A percentile compares a stretch with the other conserved stretches of the same genome.
Evolutionary conservation across 2,329 filamentous ascomycete genomes (phyloP).

Genomic region (Fusarium albidum): DNA sequence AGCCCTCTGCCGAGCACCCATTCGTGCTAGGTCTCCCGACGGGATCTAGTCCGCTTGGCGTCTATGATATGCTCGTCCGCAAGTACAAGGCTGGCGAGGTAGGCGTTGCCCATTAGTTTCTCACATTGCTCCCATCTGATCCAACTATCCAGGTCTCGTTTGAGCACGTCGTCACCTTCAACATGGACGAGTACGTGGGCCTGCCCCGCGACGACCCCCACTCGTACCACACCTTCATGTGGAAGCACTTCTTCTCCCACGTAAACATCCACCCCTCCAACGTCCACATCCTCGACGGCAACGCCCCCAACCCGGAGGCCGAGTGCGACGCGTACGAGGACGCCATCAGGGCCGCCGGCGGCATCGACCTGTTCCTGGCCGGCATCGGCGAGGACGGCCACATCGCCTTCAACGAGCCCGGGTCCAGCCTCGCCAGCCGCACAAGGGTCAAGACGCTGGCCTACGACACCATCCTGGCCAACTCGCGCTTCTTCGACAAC

Average conservation of each 20-base stretch:
- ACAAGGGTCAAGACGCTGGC: slow-evolving; percentile 88
- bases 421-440: slow-evolving; percentile 77
- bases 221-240: slow-evolving; percentile 93
- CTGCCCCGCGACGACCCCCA: slow-evolving; percentile 84
- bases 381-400: slow-evolving; percentile 88
- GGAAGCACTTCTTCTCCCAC: slow-evolving; percentile 88
- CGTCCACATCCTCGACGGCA: slow-evolving; percentile 86
- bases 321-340: slow-evolving; percentile 84
- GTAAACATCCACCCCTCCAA: slow-evolving; percentile 83
- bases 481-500: slow-evolving; percentile 83
- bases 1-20: slow-evolving; percentile 74
- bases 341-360: slow-evolving; percentile 76
- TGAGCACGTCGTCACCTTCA: slow-evolving; percentile 89
- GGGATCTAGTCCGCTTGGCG: slow-evolving; percentile 79
- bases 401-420: slow-evolving; percentile 91
- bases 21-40: slow-evolving; percentile 88
- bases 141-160: slow-evolving; percentile 74
- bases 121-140: slow-evolving; percentile 5
- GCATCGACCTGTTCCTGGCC: slow-evolving; percentile 86
- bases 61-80: slow-evolving; percentile 79
- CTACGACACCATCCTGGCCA: slow-evolving; percentile 86
- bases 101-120: slow-evolving; percentile 36
- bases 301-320: slow-evolving; percentile 75
- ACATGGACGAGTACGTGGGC: slow-evolving; percentile 93
- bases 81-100: slow-evolving; percentile 72